Percentiles rank a stretch among this genome's conserved stretches.
These are phyloP conservation scores for Trametes hirsuta DNA, from an alignment of 1,284 basidiomycete species.

Conservation along the genomic window DNA sequence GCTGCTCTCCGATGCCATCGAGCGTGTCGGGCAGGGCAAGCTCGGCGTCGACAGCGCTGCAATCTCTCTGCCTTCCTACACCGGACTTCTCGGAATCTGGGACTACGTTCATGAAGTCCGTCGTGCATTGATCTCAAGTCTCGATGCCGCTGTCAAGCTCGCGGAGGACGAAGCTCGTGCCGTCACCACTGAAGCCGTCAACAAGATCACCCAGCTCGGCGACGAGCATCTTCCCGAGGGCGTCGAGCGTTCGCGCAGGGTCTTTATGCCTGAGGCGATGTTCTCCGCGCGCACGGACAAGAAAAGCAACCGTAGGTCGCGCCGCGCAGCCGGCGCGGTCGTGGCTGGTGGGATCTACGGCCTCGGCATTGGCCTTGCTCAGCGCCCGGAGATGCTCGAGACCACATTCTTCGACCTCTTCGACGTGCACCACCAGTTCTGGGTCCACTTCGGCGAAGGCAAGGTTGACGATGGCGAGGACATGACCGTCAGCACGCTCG, in stretches of 20 bases:
- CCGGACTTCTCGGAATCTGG: conserved; percentile 87
- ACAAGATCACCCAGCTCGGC: conserved; percentile 70
- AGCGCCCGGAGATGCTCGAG: conserved; percentile 71
- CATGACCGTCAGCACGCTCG: conserved; percentile 66
- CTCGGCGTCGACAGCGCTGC: conserved; percentile 56
- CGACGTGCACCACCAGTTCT: conserved; percentile 84
- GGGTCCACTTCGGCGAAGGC: conserved; percentile 61
- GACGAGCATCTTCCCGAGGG: conserved; percentile 82
- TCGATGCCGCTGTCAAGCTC: conserved; percentile 82
- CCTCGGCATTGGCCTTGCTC: conserved; percentile 75
- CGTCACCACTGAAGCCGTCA: conserved; percentile 73
- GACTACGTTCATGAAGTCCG: conserved; percentile 90
- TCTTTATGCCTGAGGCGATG: conserved; percentile 97
- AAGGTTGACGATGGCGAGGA: conserved; percentile 49
- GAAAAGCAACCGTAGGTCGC: conserved; percentile 49
- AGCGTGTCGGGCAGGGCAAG: conserved; percentile 78
- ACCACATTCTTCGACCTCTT: conserved; percentile 84
- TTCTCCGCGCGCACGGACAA: conserved; percentile 67
- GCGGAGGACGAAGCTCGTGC: conserved; percentile 87
- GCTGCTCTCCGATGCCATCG: conserved; percentile 73
- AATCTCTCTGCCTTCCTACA: conserved; percentile 79
- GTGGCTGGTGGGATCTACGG: conserved; percentile 76
- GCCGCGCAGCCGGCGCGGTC: conserved; percentile 51
- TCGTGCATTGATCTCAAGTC: conserved; percentile 72
- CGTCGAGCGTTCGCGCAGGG: conserved; percentile 78